Conservation (phyloP, 495 filamentous ascomycete genomes). For the Tuber borchii region DNA sequence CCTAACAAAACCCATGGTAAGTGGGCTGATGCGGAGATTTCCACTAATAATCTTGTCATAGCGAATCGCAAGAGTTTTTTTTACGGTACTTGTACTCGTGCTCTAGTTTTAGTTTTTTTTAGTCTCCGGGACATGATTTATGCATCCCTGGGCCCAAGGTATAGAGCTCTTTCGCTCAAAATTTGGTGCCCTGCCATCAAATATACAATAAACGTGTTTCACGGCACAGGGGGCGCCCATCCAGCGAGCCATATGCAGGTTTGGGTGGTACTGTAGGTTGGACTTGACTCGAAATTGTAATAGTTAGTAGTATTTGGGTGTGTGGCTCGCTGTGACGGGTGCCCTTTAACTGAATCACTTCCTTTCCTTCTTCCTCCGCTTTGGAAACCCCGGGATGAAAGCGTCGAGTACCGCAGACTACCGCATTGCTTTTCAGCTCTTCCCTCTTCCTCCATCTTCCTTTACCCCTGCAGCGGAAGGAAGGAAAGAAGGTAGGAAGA, state of each 20-base stretch:
- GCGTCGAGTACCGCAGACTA: not conserved
- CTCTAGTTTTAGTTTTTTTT: not conserved
- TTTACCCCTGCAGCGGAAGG: not conserved
- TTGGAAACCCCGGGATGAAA: not conserved
- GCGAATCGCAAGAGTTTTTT: no score
- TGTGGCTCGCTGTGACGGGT: no score
- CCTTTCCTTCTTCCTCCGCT: not conserved
- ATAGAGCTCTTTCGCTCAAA: not conserved
- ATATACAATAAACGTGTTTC: not conserved
- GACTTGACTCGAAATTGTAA: no score
- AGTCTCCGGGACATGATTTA: not conserved
- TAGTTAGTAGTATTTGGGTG: no score
- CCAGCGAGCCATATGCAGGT: no score
- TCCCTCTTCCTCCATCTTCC: not conserved
- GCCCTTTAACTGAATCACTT: not conserved
- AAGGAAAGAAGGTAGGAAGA: not conserved
- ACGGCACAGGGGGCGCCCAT: no score
- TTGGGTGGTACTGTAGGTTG: no score
- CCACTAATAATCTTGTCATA: no score
- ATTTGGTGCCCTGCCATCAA: not conserved
- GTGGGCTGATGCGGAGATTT: no score
- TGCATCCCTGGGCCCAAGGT: not conserved
- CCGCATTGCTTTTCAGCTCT: not conserved
- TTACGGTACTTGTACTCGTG: not conserved
- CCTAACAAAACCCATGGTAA: no score